Conservation (phyloP, 192 early-diverging fungal species). For the Coemansia sp. region DNA sequence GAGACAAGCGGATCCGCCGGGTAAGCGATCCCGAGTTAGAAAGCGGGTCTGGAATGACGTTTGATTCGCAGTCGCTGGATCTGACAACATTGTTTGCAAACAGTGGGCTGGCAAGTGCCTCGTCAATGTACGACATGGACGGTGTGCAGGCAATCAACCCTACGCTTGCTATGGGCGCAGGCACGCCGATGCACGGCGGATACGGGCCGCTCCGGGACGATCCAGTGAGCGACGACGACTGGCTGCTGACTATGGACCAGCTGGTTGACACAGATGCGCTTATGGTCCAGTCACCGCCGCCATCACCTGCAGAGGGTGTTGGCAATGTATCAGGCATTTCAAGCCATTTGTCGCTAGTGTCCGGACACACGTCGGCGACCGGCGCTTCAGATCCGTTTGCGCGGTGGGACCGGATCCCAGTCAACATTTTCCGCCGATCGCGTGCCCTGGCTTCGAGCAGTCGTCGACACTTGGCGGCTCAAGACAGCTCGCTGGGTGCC, state of each 20-base stretch:
- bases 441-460: constrained; percentile 42
- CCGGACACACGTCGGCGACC: neutral
- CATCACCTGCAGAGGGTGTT: constrained; percentile 27
- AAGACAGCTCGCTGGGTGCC: constrained; percentile 23
- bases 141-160: neutral
- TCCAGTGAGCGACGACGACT: constrained; percentile 16
- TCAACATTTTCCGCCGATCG: constrained; percentile 54
- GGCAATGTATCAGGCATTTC: constrained; percentile 12
- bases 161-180: constrained; percentile 23
- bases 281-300: constrained; percentile 44
- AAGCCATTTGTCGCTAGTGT: constrained; percentile 8
- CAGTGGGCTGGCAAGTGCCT: neutral
- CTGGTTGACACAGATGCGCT: constrained; percentile 52
- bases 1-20: constrained; percentile 16
- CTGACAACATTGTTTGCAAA: constrained; percentile 2
- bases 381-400: constrained; percentile 32
- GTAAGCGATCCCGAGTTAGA: neutral
- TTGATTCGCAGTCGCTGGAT: constrained; percentile 1
- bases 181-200: constrained; percentile 29
- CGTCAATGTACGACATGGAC: neutral
- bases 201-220: neutral
- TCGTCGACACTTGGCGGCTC: constrained; percentile 17
- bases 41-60: neutral
- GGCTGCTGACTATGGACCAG: constrained; percentile 51
- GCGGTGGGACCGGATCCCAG: constrained; percentile 52